These are phyloP conservation scores for Nitzschia sp. DNA, from an alignment of 108 stramenopile genomes.

Conservation along the genomic window DNA sequence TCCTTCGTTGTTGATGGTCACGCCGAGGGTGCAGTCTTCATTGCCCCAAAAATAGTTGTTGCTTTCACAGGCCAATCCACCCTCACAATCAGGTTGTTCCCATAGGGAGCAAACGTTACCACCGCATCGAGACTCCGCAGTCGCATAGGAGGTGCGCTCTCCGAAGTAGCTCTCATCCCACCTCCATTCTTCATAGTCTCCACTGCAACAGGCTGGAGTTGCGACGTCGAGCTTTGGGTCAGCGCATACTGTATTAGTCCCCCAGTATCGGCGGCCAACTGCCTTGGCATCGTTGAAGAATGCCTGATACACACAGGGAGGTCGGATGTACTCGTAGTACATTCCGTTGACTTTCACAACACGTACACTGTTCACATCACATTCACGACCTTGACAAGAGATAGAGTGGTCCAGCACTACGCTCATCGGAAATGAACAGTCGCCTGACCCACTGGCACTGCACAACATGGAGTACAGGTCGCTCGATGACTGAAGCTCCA, in stretches of 20 bases:
- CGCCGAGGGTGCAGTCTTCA: slow-evolving; percentile 43
- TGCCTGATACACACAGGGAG: slow-evolving; percentile 55
- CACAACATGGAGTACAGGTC: slow-evolving; percentile 30
- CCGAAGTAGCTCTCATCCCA: neutral
- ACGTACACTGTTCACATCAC: slow-evolving; percentile 37
- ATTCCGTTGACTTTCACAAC: slow-evolving; percentile 44
- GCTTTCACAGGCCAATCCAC: neutral
- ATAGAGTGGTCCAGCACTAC: slow-evolving; percentile 19
- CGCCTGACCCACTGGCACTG: slow-evolving; percentile 14
- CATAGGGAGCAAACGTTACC: slow-evolving; percentile 48
- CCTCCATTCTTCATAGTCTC: neutral
- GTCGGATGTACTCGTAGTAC: slow-evolving; percentile 58
- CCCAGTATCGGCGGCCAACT: neutral
- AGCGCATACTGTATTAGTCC: neutral
- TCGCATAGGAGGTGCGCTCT: neutral
- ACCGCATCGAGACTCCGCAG: slow-evolving; percentile 33
- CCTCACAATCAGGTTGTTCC: neutral
- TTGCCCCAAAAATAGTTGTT: slow-evolving; percentile 41
- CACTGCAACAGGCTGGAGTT: neutral
- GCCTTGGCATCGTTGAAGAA: slow-evolving; percentile 39
- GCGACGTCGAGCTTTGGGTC: neutral
- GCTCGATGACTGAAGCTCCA: slow-evolving; percentile 18
- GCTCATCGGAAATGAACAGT: slow-evolving; percentile 11
- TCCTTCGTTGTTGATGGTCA: slow-evolving; percentile 50
- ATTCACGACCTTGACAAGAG: slow-evolving; percentile 43